Evolutionary conservation across 2,329 filamentous ascomycete species (phyloP).

Genomic region (Reticulascus tulasneorum): DNA sequence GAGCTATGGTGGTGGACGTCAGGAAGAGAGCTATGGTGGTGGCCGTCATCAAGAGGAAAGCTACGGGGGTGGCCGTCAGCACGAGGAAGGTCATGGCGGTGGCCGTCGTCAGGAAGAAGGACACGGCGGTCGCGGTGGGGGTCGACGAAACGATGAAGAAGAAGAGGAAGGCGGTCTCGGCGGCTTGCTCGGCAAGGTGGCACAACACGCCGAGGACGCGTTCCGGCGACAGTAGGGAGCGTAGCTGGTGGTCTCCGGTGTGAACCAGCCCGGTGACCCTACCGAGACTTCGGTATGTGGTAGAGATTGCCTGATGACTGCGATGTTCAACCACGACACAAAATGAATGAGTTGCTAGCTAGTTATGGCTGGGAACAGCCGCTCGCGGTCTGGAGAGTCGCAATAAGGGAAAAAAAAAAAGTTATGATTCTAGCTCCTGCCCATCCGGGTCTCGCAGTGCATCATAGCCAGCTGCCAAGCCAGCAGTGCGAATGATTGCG

Average conservation of each 20-base stretch:
- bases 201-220: constrained; percentile 1
- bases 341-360: constrained; percentile 1
- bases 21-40: constrained; percentile 22
- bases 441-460: too few species aligned
- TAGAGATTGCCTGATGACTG: constrained; percentile 1
- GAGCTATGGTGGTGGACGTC: constrained; percentile 20
- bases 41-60: constrained; percentile 8
- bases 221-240: constrained; percentile 13
- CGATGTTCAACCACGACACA: too few species aligned
- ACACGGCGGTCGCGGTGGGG: constrained; percentile 17
- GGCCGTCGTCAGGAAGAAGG: constrained; percentile 17
- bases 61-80: constrained; percentile 10
- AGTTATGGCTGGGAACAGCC: not conserved
- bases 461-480: too few species aligned
- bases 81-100: constrained; percentile 16
- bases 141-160: constrained; percentile 17
- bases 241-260: constrained; percentile 10
- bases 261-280: not conserved
- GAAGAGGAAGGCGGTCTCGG: constrained; percentile 15
- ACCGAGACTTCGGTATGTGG: constrained; percentile 1
- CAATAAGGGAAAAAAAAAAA: constrained; percentile 8
- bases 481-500: too few species aligned
- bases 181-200: constrained; percentile 17
- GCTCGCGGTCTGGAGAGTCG: constrained; percentile 2
- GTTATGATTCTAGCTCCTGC: constrained; percentile 3